phyloP scores from a whole-genome alignment of 1,284 basidiomycete species.

The Caloboletus inedulis region DNA sequence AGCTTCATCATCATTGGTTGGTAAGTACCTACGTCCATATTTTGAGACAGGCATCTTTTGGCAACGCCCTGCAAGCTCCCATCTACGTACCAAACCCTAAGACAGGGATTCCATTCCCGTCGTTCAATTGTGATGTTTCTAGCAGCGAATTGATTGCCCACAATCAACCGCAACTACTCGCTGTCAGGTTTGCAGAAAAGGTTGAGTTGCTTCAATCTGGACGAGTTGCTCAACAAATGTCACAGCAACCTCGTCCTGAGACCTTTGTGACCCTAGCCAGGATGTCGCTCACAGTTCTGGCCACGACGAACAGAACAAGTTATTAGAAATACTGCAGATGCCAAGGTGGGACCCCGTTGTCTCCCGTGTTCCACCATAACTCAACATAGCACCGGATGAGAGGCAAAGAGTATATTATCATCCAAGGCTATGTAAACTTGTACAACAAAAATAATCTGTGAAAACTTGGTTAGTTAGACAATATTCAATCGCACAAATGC shows the following conservation, averaged over 20 bases:
- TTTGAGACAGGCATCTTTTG: neutral
- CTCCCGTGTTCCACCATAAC: neutral
- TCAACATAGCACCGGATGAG: neutral
- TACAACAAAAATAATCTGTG: conserved; percentile 10
- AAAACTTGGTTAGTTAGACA: conserved; percentile 4
- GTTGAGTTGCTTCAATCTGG: neutral
- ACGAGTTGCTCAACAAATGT: neutral
- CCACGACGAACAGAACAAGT: neutral
- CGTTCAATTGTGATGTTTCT: conserved; percentile 8
- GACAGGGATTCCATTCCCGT: conserved; percentile 11
- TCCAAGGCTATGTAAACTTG: neutral
- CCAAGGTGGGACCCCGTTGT: neutral
- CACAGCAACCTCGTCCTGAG: neutral
- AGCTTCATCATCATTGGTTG: conserved; percentile 2
- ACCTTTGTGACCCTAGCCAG: neutral
- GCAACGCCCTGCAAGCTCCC: neutral
- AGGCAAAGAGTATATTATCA: conserved; percentile 3
- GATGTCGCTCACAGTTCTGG: no score
- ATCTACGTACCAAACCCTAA: conserved; percentile 9
- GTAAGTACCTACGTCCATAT: conserved; percentile 2
- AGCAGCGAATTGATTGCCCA: neutral
- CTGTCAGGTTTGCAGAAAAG: neutral
- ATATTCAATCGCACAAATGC: neutral
- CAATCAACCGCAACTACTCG: neutral
- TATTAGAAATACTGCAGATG: no score